phyloP scores from a whole-genome alignment of 495 filamentous ascomycete genomes.

The Lophiostoma macrostomum region DNA sequence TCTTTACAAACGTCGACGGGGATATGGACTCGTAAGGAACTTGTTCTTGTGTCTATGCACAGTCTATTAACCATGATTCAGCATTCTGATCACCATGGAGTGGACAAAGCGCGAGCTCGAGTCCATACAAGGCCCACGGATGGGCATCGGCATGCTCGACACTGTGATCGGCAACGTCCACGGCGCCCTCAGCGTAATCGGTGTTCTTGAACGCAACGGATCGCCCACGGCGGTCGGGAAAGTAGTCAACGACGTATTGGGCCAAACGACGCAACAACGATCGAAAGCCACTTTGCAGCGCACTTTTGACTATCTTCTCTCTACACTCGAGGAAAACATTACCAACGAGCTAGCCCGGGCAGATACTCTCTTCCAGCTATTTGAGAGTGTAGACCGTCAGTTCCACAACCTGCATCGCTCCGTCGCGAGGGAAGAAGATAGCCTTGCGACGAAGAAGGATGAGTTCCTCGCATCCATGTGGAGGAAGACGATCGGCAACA shows the following conservation, averaged over 20 bases:
- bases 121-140: conserved; percentile 51
- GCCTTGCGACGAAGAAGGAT: conserved; percentile 72
- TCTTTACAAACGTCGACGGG: conserved; percentile 87
- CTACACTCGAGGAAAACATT: conserved; percentile 85
- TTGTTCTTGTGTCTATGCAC: background rate
- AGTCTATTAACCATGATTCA: conserved; percentile 31
- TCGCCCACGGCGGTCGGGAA: conserved; percentile 64
- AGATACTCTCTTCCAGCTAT: conserved; percentile 72
- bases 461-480: conserved; percentile 81
- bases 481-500: conserved; percentile 76
- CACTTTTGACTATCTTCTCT: conserved; percentile 82
- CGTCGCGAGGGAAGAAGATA: conserved; percentile 76
- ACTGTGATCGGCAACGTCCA: conserved; percentile 76
- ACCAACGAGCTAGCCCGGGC: conserved; percentile 74
- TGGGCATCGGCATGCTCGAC: conserved; percentile 55
- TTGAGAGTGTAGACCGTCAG: conserved; percentile 82
- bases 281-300: conserved; percentile 76
- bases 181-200: conserved; percentile 63
- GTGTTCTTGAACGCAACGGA: conserved; percentile 61
- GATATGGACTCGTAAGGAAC: conserved; percentile 73
- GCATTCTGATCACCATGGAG: conserved; percentile 89
- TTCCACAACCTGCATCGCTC: conserved; percentile 83
- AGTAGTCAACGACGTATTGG: conserved; percentile 67
- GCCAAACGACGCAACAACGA: conserved; percentile 72
- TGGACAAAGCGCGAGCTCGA: conserved; percentile 83